A percentile compares a stretch with the other conserved stretches of the same genome.
phyloP scores from a whole-genome alignment of 495 filamentous ascomycete species.

The Aspergillus cristatus region DNA sequence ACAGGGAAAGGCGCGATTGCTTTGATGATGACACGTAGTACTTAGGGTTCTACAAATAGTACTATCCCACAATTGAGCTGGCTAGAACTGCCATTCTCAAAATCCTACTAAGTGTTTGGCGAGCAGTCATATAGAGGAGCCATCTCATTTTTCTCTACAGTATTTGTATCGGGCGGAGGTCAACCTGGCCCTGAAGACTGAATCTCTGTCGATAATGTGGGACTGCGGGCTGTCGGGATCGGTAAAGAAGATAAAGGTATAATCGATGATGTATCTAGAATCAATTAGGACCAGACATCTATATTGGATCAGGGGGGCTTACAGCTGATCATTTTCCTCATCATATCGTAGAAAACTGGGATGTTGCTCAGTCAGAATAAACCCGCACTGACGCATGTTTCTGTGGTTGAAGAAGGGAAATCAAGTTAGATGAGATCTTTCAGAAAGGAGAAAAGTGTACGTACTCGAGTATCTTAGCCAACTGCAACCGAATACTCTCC shows the following conservation, averaged over 20 bases:
- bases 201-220: too few relatives aligned
- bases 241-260: not conserved
- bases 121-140: too few relatives aligned
- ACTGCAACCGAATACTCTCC: not conserved
- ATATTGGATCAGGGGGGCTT: not conserved
- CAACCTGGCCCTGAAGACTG: too few relatives aligned
- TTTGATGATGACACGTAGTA: too few relatives aligned
- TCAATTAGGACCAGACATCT: not conserved
- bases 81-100: too few relatives aligned
- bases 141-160: too few relatives aligned
- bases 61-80: too few relatives aligned
- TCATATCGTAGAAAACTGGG: not conserved
- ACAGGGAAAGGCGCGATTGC: too few relatives aligned
- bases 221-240: not conserved
- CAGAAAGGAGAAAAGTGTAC: not conserved
- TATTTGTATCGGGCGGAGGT: too few relatives aligned
- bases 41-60: too few relatives aligned
- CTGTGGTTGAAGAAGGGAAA: not conserved
- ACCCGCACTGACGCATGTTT: not conserved
- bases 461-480: not conserved
- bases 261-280: not conserved
- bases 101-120: too few relatives aligned
- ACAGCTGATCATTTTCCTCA: not conserved
- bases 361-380: not conserved
- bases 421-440: not conserved